phyloP scores from a whole-genome alignment of 2,329 filamentous ascomycete species.

The Aureobasidium lini region DNA sequence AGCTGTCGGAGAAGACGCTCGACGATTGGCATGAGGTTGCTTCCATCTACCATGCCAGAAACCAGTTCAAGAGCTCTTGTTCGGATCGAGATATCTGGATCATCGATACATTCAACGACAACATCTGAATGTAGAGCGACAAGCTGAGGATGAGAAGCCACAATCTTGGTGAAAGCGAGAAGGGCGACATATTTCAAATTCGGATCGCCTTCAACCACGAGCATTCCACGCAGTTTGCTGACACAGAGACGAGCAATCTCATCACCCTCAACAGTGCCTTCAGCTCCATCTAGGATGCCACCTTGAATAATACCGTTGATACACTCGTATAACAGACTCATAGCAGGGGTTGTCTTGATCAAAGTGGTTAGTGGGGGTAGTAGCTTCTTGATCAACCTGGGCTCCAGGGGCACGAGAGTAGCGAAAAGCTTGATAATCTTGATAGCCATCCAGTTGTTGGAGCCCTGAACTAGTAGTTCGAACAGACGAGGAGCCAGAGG shows the following conservation, averaged over 20 bases:
- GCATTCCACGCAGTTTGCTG: constrained; percentile 86
- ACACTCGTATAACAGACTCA: constrained; percentile 97
- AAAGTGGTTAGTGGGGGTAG: constrained; percentile 85
- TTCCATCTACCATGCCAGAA: constrained; percentile 84
- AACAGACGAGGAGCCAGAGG: constrained; percentile 87
- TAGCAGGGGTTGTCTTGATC: constrained; percentile 88
- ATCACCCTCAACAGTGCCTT: constrained; percentile 73
- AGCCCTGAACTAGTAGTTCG: constrained; percentile 80
- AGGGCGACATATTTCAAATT: constrained; percentile 97
- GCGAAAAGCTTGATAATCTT: constrained; percentile 99
- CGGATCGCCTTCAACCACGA: constrained; percentile 85
- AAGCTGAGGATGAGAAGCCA: constrained; percentile 75
- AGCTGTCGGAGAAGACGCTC: constrained; percentile 83
- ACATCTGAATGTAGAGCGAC: constrained; percentile 93
- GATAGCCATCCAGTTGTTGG: constrained; percentile 99
- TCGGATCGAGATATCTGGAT: constrained; percentile 89
- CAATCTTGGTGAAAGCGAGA: constrained; percentile 92
- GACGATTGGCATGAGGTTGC: constrained; percentile 77
- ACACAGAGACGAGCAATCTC: constrained; percentile 91
- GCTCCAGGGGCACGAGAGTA: constrained; percentile 84
- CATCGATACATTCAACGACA: constrained; percentile 92
- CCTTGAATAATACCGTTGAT: constrained; percentile 98
- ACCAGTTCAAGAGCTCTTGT: constrained; percentile 87
- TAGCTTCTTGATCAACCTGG: constrained; percentile 82
- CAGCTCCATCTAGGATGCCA: constrained; percentile 77